These are phyloP conservation scores for Cucurbita ficifolia DNA, from an alignment of 306 rosid species.

Conservation along the genomic window DNA sequence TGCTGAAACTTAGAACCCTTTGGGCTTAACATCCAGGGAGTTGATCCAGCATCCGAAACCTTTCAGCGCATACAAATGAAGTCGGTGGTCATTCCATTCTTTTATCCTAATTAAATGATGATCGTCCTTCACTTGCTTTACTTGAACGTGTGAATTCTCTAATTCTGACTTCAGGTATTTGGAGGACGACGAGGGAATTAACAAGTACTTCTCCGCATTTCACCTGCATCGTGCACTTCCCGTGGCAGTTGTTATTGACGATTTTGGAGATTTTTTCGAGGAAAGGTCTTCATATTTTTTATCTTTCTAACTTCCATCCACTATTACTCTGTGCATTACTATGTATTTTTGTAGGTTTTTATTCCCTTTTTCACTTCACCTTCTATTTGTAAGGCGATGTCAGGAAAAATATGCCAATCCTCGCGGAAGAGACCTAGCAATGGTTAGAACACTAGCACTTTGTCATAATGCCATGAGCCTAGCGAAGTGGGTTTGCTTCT, in stretches of 20 bases:
- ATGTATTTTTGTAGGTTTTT: background rate
- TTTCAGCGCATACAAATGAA: constrained; percentile 65
- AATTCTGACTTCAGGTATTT: constrained; percentile 35
- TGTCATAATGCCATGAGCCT: constrained; percentile 56
- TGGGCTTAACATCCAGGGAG: constrained; percentile 32
- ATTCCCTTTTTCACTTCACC: background rate
- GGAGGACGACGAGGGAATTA: constrained; percentile 61
- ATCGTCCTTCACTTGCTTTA: background rate
- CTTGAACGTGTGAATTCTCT: background rate
- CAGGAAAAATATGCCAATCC: constrained; percentile 49
- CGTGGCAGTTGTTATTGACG: constrained; percentile 53
- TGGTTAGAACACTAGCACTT: constrained; percentile 74
- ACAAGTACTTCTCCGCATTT: constrained; percentile 80
- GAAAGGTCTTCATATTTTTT: constrained; percentile 26
- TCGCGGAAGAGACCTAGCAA: constrained; percentile 73
- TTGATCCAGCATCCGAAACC: constrained; percentile 43
- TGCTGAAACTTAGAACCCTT: background rate
- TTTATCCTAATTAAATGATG: background rate
- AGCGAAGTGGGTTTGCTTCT: constrained; percentile 47
- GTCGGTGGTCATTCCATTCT: constrained; percentile 20
- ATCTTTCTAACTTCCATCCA: background rate
- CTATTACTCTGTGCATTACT: background rate
- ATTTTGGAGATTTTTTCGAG: constrained; percentile 66
- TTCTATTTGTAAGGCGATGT: constrained; percentile 35
- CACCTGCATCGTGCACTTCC: constrained; percentile 55